These are phyloP conservation scores for Cicer pinnatifidum DNA, from an alignment of 306 rosid genomes.

Conservation along the genomic window DNA sequence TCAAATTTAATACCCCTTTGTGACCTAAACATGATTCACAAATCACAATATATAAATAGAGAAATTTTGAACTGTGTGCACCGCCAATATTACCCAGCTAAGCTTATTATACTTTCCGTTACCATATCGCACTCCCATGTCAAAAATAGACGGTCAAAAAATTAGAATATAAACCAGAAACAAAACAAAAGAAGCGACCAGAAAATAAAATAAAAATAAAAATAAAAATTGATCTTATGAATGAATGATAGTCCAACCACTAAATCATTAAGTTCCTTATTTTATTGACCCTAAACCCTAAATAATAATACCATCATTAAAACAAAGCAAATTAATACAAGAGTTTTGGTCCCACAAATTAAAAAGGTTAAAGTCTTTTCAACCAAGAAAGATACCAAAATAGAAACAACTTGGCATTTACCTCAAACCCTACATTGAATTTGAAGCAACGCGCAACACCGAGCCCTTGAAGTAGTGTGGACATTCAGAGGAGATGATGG, in stretches of 20 bases:
- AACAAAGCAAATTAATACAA: no score
- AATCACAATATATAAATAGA: neutral
- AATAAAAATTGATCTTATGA: no score
- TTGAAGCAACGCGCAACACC: neutral
- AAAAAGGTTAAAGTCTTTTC: neutral
- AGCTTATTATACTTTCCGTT: no score
- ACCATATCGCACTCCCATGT: no score
- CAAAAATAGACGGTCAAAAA: no score
- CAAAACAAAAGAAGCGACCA: no score
- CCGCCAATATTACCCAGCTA: neutral
- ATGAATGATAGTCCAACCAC: no score
- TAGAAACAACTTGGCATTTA: conserved; percentile 3
- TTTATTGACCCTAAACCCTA: no score
- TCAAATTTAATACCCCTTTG: neutral
- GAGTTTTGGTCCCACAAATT: neutral
- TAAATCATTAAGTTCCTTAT: no score
- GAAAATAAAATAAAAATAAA: no score
- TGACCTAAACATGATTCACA: neutral
- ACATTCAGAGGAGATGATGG: neutral
- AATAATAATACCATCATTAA: no score
- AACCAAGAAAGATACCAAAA: neutral
- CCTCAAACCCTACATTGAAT: neutral
- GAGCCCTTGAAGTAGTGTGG: neutral
- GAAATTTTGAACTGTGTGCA: neutral
- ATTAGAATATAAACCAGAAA: no score